Base-by-base conservation (phyloP, 1,139 yeast genomes). In the Saccharomyces hybrid region DNA sequence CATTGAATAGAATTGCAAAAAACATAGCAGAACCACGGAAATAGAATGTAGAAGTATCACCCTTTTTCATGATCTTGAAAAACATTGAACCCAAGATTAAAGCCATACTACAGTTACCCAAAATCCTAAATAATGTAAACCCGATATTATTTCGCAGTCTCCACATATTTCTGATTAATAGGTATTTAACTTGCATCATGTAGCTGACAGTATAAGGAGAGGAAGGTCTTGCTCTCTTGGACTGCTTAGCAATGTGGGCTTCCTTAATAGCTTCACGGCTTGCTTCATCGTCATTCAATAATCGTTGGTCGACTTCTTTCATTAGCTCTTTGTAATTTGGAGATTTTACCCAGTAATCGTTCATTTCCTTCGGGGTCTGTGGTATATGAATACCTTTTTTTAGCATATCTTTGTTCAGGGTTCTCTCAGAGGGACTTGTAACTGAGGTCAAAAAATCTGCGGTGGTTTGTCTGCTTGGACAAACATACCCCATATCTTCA, bases 1-100 rank as follows among this genome's bases (percentile, higher is more conserved):
- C 85, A 65, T 84, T 84, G 70, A 82, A 84, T 63, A 85, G 73
- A 48, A 84, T 77, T 46, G 88, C 84, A 68, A 84, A 83, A 73
- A 85, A 85, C 66, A 85, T 66, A 27, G 83, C 74, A 28, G 88
- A 83, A 54, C 83, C 79, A 61, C 91, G 76, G 56, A 72, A 75
- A 65, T 76, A 84, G 64, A 84, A 82, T 1, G 83, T 75, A 11
- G 63, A 69, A 2, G 77, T 73, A 3, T 81, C 73, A 23, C 65
- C 65, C 29, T 58, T 50, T 13, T 65, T 62, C 7, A 65, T 69
- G 59, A 82, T 63, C 61, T 84, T 82, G 71, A 77, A 85, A 65
- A 83, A 85, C 60, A 85, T 78, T 0, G 91, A 84, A 0, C 88
- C 75, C 51, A 84, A 72, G 57, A 85, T 71, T 56, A 85, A 73